Percentiles rank a stretch among this genome's conserved stretches.
phyloP scores from a whole-genome alignment of 2,329 filamentous ascomycete species.

The Epichloe bromicola region DNA sequence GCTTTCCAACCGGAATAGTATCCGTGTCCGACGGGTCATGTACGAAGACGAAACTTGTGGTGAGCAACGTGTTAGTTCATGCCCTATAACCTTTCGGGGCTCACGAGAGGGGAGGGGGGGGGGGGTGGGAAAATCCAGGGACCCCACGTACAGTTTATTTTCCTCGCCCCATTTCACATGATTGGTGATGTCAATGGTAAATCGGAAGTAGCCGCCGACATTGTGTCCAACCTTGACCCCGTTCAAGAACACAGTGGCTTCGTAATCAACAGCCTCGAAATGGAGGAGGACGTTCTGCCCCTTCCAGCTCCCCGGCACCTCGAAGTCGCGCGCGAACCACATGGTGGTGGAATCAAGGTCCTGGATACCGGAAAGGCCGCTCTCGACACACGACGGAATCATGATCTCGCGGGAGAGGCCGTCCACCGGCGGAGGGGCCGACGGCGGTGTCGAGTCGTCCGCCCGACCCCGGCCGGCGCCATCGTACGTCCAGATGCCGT shows the following conservation, averaged over 20 bases:
- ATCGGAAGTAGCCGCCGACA: conserved; percentile 48
- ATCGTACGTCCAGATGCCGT: conserved; percentile 45
- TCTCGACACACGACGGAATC: conserved; percentile 31
- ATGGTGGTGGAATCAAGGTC: conserved; percentile 27
- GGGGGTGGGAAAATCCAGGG: too few relatives aligned
- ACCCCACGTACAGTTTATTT: conserved; percentile 41
- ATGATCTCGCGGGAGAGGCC: conserved; percentile 26
- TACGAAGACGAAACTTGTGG: conserved; percentile 45
- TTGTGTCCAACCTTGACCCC: conserved; percentile 37
- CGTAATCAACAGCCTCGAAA: conserved; percentile 47
- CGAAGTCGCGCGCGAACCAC: conserved; percentile 39
- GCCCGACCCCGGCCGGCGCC: conserved; percentile 15
- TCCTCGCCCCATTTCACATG: conserved; percentile 24
- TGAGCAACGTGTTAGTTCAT: neutral
- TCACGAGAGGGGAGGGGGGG: neutral
- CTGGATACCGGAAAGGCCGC: conserved; percentile 36
- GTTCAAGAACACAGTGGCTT: conserved; percentile 46
- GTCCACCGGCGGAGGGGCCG: conserved; percentile 10
- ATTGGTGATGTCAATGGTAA: conserved; percentile 45
- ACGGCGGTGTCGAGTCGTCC: neutral
- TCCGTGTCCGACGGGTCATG: conserved; percentile 52
- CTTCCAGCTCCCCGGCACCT: conserved; percentile 33
- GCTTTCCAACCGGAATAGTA: conserved; percentile 55
- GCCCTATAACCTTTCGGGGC: neutral
- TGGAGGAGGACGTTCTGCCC: conserved; percentile 34